Percentiles rank a stretch among this genome's conserved stretches.
Evolutionary conservation across 1,139 yeast species (phyloP).

Genomic region (Diutina sp.): DNA sequence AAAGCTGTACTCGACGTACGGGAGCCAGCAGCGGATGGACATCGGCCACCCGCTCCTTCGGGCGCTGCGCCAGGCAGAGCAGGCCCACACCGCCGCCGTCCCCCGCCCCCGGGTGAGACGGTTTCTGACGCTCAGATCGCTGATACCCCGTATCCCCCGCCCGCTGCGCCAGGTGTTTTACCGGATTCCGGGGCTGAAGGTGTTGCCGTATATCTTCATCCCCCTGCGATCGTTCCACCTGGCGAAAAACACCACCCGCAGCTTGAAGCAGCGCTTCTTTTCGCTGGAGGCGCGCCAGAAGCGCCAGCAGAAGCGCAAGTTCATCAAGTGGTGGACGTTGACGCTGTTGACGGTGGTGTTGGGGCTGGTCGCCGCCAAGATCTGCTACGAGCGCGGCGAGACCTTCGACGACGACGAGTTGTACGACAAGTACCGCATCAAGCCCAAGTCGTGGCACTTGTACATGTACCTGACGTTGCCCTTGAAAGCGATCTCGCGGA

Average conservation of each 20-base stretch:
- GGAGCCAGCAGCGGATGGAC: neutral
- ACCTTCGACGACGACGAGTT: constrained; percentile 17
- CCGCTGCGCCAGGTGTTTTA: neutral
- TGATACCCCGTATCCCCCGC: neutral
- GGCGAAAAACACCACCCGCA: neutral
- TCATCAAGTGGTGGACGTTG: constrained; percentile 59
- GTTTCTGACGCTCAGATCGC: neutral
- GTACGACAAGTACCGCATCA: constrained; percentile 31
- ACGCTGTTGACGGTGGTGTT: constrained; percentile 52
- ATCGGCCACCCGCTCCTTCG: neutral
- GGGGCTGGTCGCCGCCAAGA: constrained; percentile 51
- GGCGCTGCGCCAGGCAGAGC: neutral
- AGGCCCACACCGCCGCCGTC: neutral
- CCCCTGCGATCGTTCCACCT: neutral
- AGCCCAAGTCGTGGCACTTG: constrained; percentile 73
- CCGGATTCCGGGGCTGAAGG: neutral
- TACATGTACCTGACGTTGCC: constrained; percentile 88
- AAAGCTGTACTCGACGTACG: neutral
- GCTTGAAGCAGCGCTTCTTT: constrained; percentile 17
- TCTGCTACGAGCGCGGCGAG: constrained; percentile 24
- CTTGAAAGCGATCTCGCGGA: constrained; percentile 74
- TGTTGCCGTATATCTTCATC: constrained; percentile 1
- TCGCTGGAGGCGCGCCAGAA: constrained; percentile 30
- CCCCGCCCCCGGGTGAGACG: neutral
- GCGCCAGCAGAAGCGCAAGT: constrained; percentile 33